A percentile compares a stretch with the other conserved stretches of the same genome.
These are phyloP conservation scores for Chlorella sp. DNA, from an alignment of 139 green algal species.

Conservation along the genomic window DNA sequence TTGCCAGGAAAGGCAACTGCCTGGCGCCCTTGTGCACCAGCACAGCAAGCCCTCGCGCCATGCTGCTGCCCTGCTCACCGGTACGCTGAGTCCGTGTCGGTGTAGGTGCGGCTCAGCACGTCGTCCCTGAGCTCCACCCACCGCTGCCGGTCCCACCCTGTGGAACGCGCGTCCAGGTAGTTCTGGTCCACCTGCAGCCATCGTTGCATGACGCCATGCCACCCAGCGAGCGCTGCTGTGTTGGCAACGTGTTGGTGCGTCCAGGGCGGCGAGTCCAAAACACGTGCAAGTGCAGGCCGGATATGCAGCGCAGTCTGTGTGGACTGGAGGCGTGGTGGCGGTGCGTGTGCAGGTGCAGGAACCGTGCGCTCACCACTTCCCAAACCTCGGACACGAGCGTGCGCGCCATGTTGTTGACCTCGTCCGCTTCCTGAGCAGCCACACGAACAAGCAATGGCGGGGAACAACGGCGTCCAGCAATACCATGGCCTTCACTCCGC, in stretches of 20 bases:
- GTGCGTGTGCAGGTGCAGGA: background rate
- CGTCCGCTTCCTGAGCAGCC: background rate
- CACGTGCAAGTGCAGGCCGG: background rate
- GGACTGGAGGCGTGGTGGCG: background rate
- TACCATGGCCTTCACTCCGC: background rate
- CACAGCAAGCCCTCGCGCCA: too few relatives aligned
- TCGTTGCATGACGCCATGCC: slow-evolving; percentile 14
- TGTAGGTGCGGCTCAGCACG: slow-evolving; percentile 29
- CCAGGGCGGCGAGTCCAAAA: background rate
- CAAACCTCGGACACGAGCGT: slow-evolving; percentile 51
- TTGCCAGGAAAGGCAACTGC: too few relatives aligned
- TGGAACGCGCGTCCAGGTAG: slow-evolving; percentile 67
- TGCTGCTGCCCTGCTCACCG: too few relatives aligned
- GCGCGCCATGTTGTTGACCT: slow-evolving; percentile 1
- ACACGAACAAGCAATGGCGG: background rate
- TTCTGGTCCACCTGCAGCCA: slow-evolving; percentile 58
- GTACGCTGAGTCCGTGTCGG: slow-evolving; percentile 23
- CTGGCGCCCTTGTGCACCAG: too few relatives aligned
- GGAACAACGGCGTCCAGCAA: background rate
- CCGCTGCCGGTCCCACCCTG: slow-evolving; percentile 26
- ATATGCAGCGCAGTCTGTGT: too few relatives aligned
- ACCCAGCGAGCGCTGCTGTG: background rate
- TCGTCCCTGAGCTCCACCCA: slow-evolving; percentile 30
- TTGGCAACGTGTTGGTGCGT: background rate
- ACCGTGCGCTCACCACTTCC: slow-evolving; percentile 31